Conservation (phyloP, 495 filamentous ascomycete species). For the Tuber magnatum region DNA sequence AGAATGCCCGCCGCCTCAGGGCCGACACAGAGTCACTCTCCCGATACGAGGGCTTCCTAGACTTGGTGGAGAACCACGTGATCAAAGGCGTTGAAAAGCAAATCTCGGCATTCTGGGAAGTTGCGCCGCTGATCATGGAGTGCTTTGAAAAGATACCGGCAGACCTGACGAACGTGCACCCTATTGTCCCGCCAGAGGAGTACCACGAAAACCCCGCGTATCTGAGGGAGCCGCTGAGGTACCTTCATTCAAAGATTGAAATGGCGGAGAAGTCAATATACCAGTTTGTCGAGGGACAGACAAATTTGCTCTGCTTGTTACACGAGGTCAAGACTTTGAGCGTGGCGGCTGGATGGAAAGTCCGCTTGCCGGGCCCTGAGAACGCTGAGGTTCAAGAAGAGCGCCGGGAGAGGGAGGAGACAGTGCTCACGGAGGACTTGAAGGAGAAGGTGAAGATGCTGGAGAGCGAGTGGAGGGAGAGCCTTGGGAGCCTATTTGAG, state of each 20-base stretch:
- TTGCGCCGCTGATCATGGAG: constrained; percentile 70
- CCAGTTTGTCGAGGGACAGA: constrained; percentile 93
- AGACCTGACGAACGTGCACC: constrained; percentile 37
- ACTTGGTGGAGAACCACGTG: constrained; percentile 77
- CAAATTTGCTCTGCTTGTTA: constrained; percentile 65
- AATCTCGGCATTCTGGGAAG: constrained; percentile 92
- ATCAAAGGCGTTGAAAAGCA: constrained; percentile 83
- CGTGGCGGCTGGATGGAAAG: constrained; percentile 50
- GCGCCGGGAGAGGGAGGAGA: constrained; percentile 46
- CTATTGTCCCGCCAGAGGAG: constrained; percentile 60
- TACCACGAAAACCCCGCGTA: constrained; percentile 80
- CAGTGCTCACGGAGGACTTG: constrained; percentile 56
- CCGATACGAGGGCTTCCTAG: constrained; percentile 69
- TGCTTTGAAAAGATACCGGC: constrained; percentile 70
- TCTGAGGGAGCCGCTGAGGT: constrained; percentile 70
- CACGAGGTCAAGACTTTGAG: constrained; percentile 85
- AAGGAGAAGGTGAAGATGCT: constrained; percentile 54
- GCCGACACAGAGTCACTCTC: constrained; percentile 60
- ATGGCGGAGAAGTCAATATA: constrained; percentile 88
- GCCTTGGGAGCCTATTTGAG: constrained; percentile 55
- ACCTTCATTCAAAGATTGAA: constrained; percentile 70
- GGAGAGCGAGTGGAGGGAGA: constrained; percentile 75
- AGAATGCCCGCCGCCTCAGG: constrained; percentile 56
- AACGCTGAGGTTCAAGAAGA: constrained; percentile 52
- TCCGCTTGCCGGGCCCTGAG: constrained; percentile 53